Evolutionary conservation across 1,284 basidiomycete genomes (phyloP), one percentile per base, ranked within the genome.

Genomic region (Malassezia equina): DNA sequence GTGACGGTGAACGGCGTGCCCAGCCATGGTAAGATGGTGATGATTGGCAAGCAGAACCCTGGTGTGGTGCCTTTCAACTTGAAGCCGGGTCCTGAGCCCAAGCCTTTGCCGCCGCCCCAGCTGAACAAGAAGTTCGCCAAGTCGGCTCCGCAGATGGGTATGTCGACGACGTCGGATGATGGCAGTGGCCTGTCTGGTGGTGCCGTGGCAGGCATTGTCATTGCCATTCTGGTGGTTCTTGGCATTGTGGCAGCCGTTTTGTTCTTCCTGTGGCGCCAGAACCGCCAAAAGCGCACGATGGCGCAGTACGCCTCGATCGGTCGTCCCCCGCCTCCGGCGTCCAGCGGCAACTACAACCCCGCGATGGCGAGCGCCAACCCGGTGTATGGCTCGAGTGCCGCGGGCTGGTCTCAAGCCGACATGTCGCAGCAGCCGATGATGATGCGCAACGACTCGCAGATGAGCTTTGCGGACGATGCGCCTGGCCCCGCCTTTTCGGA

Each of bases 1-100:
- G 70, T 88, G 25, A 78, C 89, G 21, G 80, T 81, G 1, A 79
- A 84, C 59, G 85, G 80, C 15, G 77, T 88, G 7, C 85, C 87
- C 0, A 86, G 84, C 63, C 67, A 76, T 21, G 86, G 83, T 2
- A 75, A 78, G 61, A 82, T 81, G 71, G 75, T 86, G 2, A 65
- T 48, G n/a, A 62, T 62, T 27, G 67, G 45, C 6, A 63, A 61
- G 8, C 64, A 67, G 21, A 61, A 52, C 31, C 19, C 41, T 8
- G 55, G 55, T 9, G 12, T 17, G 7, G 55, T 52, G 2, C 55
- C 55, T 1, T 33, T 57, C 25, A 34, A 36, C 23, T n/a, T 57
- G n/a, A 44, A 42, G 44, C n/a, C 44, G 9, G 49, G 50, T 17
- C 4, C 27, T 5, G 21, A 21, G n/a, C 50, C 50, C 5, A 15